Conservation (phyloP, 345 rosid species). For the Moricandia arvensis region DNA sequence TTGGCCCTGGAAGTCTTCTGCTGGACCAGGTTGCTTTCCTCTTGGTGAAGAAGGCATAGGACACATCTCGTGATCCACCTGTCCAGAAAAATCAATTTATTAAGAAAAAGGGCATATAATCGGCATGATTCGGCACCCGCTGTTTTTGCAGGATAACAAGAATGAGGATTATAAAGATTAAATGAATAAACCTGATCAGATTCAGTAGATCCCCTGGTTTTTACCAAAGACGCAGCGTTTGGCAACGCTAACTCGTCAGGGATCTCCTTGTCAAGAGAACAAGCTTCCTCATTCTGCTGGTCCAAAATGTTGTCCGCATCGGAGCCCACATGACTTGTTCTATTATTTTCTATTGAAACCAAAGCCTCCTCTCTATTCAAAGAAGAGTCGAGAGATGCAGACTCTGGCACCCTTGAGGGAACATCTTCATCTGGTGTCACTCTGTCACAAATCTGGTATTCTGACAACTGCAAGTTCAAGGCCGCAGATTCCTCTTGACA, state of each 20-base stretch:
- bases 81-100: constrained; percentile 29
- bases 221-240: constrained; percentile 24
- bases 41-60: not conserved
- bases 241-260: constrained; percentile 14
- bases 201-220: constrained; percentile 19
- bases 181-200: constrained; percentile 27
- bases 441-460: constrained; percentile 25
- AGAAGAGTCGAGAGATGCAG: constrained; percentile 6
- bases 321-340: constrained; percentile 4
- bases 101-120: constrained; percentile 20
- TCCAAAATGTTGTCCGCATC: constrained; percentile 17
- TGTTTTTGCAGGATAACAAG: constrained; percentile 21
- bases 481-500: constrained; percentile 4
- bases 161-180: constrained; percentile 20
- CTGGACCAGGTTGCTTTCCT: not conserved
- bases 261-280: constrained; percentile 25
- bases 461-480: constrained; percentile 22
- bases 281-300: constrained; percentile 28
- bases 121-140: not conserved
- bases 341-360: constrained; percentile 9
- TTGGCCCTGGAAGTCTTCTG: not conserved
- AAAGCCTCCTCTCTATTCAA: constrained; percentile 28
- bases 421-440: constrained; percentile 30
- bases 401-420: constrained; percentile 22
- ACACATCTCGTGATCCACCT: constrained; percentile 31